phyloP scores from a whole-genome alignment of 495 filamentous ascomycete genomes.

The Lepraria neglecta region DNA sequence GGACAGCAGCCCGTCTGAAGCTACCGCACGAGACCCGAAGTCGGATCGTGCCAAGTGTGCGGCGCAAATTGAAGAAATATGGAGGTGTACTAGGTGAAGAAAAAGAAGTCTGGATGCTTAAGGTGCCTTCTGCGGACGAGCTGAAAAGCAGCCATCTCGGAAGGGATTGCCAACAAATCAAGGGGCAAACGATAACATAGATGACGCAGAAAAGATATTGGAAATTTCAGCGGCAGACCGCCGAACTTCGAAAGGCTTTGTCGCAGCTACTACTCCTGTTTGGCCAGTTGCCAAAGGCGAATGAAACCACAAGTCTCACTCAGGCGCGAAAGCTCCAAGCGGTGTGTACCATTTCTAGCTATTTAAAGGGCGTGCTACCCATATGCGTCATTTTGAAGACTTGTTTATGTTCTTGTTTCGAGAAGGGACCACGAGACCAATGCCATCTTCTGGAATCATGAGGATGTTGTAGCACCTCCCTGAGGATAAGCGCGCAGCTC shows the following conservation, averaged over 20 bases:
- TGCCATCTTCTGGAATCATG: no score
- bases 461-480: no score
- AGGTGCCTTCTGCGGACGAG: conserved; percentile 34
- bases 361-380: no score
- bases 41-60: conserved; percentile 33
- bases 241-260: conserved; percentile 2
- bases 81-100: conserved; percentile 36
- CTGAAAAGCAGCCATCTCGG: conserved; percentile 13
- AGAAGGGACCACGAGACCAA: no score
- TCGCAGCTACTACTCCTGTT: conserved; percentile 5
- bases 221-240: not conserved
- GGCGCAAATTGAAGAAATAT: conserved; percentile 30
- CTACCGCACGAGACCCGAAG: conserved; percentile 43
- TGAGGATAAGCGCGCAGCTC: no score
- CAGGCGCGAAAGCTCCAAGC: no score
- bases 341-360: no score
- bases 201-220: not conserved
- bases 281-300: conserved; percentile 4
- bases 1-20: conserved; percentile 41
- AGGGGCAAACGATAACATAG: not conserved
- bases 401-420: no score
- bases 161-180: not conserved
- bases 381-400: no score
- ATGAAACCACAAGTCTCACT: not conserved
- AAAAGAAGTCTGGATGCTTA: conserved; percentile 47